Conservation (phyloP, 106 monocot species). For the Phalaenopsis equestris region DNA sequence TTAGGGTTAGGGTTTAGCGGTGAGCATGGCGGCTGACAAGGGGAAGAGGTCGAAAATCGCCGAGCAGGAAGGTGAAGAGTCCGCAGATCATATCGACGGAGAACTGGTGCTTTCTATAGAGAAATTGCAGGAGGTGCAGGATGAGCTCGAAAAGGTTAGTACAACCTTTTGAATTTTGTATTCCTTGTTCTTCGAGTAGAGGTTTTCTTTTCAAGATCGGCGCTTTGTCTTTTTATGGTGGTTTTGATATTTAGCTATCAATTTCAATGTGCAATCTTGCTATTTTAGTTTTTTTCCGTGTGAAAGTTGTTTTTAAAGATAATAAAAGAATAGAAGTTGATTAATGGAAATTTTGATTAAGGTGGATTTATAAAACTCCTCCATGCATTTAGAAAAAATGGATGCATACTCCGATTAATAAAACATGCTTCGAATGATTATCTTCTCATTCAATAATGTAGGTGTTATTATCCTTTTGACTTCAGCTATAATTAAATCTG, state of each 20-base stretch:
- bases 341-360: background rate
- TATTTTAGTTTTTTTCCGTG: background rate
- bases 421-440: background rate
- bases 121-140: conserved; percentile 68
- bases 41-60: conserved; percentile 51
- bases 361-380: background rate
- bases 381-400: background rate
- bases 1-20: conserved; percentile 28
- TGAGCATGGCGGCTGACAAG: conserved; percentile 49
- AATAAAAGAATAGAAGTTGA: background rate
- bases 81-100: conserved; percentile 42
- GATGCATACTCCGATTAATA: background rate
- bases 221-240: background rate
- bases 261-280: background rate
- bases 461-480: background rate
- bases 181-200: too few species aligned
- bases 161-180: too few species aligned
- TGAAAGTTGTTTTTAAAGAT: background rate
- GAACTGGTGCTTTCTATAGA: conserved; percentile 67
- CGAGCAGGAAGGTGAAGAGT: conserved; percentile 28
- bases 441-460: background rate
- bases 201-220: background rate
- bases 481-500: background rate
- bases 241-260: background rate
- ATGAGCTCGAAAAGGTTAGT: conserved; percentile 58